Conservation (phyloP, 2,329 filamentous ascomycete genomes). For the Aspergillus ibericus region DNA sequence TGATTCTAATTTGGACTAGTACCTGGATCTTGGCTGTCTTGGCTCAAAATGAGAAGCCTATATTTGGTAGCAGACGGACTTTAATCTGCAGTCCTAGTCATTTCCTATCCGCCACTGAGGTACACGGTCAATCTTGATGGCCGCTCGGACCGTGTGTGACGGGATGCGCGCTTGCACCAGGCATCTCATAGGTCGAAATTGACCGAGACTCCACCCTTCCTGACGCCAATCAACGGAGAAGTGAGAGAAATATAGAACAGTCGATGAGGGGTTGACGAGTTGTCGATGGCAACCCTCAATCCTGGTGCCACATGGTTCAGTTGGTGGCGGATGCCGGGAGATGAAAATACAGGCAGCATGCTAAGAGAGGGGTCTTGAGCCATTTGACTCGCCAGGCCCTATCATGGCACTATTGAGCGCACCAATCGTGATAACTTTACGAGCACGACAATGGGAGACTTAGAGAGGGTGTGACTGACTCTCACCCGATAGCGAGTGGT, state of each 20-base stretch:
- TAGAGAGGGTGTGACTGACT: slow-evolving; percentile 11
- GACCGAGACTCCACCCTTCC: slow-evolving; percentile 15
- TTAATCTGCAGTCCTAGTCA: slow-evolving; percentile 3
- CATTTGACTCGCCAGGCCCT: neutral
- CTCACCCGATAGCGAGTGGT: neutral
- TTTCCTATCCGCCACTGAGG: neutral
- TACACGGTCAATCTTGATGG: slow-evolving; percentile 9
- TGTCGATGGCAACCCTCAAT: slow-evolving; percentile 4
- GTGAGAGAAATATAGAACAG: neutral
- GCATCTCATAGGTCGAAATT: slow-evolving; percentile 25
- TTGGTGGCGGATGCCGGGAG: neutral
- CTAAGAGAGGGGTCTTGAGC: neutral
- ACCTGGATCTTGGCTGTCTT: slow-evolving; percentile 1
- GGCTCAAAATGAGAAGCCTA: slow-evolving; percentile 4
- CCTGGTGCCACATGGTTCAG: slow-evolving; percentile 7
- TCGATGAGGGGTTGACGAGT: neutral
- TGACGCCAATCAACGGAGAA: slow-evolving; percentile 17
- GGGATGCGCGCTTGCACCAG: slow-evolving; percentile 33
- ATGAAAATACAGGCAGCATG: neutral
- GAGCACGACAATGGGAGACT: slow-evolving; percentile 1
- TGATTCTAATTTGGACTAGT: slow-evolving; percentile 17
- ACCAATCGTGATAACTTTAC: slow-evolving; percentile 9
- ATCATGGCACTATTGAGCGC: neutral
- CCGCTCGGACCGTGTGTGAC: slow-evolving; percentile 20
- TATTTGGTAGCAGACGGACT: slow-evolving; percentile 19